A percentile compares a stretch with the other conserved stretches of the same genome.
phyloP scores from a whole-genome alignment of 371 early-diverging fungal genomes.

The Mortierella sp. region DNA sequence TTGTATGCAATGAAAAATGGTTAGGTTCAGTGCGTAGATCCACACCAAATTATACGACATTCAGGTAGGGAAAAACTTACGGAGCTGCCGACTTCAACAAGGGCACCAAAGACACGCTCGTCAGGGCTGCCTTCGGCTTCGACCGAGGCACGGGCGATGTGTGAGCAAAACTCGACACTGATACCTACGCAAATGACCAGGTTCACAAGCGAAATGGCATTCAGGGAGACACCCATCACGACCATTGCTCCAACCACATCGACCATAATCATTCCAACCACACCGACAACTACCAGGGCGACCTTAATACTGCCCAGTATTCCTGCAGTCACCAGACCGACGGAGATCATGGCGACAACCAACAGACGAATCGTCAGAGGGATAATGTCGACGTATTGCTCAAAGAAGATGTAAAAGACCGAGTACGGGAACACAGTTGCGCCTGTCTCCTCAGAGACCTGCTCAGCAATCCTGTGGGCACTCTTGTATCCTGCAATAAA shows the following conservation, averaged over 20 bases:
- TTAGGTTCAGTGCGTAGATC: not conserved
- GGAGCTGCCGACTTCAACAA: slow-evolving; percentile 79
- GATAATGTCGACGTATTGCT: slow-evolving; percentile 78
- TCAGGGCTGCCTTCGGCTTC: slow-evolving; percentile 68
- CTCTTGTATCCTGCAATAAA: slow-evolving; percentile 77
- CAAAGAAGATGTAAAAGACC: slow-evolving; percentile 84
- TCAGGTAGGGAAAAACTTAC: slow-evolving; percentile 49
- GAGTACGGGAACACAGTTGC: slow-evolving; percentile 79
- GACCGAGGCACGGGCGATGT: slow-evolving; percentile 77
- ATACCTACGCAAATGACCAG: slow-evolving; percentile 84
- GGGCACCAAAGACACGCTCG: slow-evolving; percentile 61
- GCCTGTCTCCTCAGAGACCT: slow-evolving; percentile 63
- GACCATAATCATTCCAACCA: slow-evolving; percentile 75
- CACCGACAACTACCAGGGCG: slow-evolving; percentile 71
- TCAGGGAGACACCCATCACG: slow-evolving; percentile 75
- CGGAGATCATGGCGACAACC: slow-evolving; percentile 67
- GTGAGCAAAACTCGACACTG: slow-evolving; percentile 84
- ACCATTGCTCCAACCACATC: slow-evolving; percentile 80
- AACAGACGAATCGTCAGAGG: slow-evolving; percentile 70
- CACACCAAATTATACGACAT: not conserved
- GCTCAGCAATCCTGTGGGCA: slow-evolving; percentile 75
- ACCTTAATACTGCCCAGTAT: slow-evolving; percentile 70
- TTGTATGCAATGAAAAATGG: not conserved
- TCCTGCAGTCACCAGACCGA: slow-evolving; percentile 71
- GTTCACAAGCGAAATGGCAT: slow-evolving; percentile 83